Evolutionary conservation across 805 yeast genomes (phyloP).

Genomic region (Lachancea quebecensis): DNA sequence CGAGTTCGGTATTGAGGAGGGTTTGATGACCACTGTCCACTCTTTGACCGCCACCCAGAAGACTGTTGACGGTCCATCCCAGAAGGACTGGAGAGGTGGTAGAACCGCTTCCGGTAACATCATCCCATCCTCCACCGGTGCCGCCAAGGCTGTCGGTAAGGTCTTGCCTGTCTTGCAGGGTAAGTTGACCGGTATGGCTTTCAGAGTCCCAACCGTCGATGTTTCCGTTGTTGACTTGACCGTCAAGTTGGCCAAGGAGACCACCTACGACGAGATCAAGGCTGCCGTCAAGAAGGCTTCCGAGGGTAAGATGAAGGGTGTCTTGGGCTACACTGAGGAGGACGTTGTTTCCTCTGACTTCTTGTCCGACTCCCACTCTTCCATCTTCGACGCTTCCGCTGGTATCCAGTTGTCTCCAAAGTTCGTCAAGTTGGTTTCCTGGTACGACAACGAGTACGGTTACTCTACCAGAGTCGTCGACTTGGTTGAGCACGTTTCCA

Average conservation of each 20-base stretch:
- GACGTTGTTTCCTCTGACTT: constrained; percentile 66
- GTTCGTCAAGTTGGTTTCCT: constrained; percentile 62
- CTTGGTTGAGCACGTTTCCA: constrained; percentile 57
- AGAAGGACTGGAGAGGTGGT: constrained; percentile 78
- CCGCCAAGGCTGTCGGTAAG: constrained; percentile 71
- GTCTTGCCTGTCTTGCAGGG: constrained; percentile 67
- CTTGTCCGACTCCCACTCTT: constrained; percentile 55
- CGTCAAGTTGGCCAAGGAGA: constrained; percentile 49
- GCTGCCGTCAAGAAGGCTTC: constrained; percentile 52
- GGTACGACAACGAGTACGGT: constrained; percentile 74
- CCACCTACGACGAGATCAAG: constrained; percentile 61
- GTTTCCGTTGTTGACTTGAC: constrained; percentile 68
- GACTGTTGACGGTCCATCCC: constrained; percentile 72
- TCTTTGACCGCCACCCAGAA: constrained; percentile 67
- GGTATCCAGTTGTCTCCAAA: constrained; percentile 66
- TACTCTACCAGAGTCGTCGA: constrained; percentile 72
- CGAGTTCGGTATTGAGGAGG: constrained; percentile 61
- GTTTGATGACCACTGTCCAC: constrained; percentile 70
- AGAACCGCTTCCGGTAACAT: constrained; percentile 71
- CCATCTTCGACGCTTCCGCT: constrained; percentile 62
- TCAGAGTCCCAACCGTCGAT: constrained; percentile 69
- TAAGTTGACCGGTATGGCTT: constrained; percentile 67
- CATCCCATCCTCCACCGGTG: constrained; percentile 71
- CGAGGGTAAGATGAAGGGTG: constrained; percentile 53
- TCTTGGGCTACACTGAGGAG: constrained; percentile 64